A percentile compares a stretch with the other conserved stretches of the same genome.
These are phyloP conservation scores for Aspergillus amoenus DNA, from an alignment of 2,329 filamentous ascomycete genomes.

Conservation along the genomic window DNA sequence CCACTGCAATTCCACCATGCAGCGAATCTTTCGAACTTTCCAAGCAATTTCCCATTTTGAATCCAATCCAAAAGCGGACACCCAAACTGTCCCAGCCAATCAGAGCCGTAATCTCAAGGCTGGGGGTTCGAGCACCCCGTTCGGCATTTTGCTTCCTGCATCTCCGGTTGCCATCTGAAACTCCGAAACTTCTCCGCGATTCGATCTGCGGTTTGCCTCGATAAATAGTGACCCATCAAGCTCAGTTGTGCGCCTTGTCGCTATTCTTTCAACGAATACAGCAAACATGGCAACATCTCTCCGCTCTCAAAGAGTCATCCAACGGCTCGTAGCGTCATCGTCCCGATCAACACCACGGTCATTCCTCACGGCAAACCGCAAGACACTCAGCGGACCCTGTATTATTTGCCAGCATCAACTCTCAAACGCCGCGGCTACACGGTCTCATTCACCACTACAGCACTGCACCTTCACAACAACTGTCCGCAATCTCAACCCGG, in stretches of 20 bases:
- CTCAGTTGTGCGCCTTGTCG: neutral
- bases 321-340: slow-evolving; percentile 6
- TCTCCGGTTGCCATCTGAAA: neutral
- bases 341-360: neutral
- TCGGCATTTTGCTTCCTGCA: slow-evolving; percentile 26
- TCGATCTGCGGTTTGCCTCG: neutral
- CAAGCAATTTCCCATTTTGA: too few species aligned
- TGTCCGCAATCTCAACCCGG: slow-evolving; percentile 7
- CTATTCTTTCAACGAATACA: too few species aligned
- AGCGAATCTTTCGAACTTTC: too few species aligned
- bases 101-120: slow-evolving; percentile 44
- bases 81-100: neutral
- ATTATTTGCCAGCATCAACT: slow-evolving; percentile 11
- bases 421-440: neutral
- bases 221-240: neutral
- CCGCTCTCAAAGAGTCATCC: slow-evolving; percentile 15
- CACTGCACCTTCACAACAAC: slow-evolving; percentile 26
- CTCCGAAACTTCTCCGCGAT: neutral
- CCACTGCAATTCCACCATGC: neutral
- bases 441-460: neutral
- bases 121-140: slow-evolving; percentile 47
- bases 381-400: slow-evolving; percentile 5
- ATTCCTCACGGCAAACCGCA: neutral
- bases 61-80: too few species aligned
- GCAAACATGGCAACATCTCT: slow-evolving; percentile 10